Evolutionary conservation across 2,329 filamentous ascomycete species (phyloP), one percentile per base, ranked within the genome.

Genomic region (Cytospora mali): DNA sequence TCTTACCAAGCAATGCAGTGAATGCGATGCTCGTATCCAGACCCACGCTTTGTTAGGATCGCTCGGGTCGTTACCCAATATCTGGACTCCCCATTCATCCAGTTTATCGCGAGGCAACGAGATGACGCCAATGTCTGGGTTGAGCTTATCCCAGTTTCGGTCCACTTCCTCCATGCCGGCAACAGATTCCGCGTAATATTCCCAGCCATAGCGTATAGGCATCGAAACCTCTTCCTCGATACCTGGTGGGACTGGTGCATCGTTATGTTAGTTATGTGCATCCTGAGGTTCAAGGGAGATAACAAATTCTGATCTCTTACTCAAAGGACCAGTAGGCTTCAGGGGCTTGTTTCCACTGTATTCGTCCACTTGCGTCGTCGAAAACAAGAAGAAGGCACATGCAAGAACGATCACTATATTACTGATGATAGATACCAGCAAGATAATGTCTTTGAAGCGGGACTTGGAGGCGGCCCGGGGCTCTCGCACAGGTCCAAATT

Each of bases 1-100:
- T 53, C 51, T 53, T 31, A 53, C 51, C 51, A 53, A 31, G 27
- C 51, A 53, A 29, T 53, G 51, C 10, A 53, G 4, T n/a, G 51
- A 28, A 31, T 53, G 51, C 11, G 23, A 28, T 6, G 51, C 25
- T 31, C 51, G 23, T 31, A 53, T 14, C 27, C 51, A 53, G 27
- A 31, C 27, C 51, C 13, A n/a, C 4, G 51, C 23, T 14, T 18
- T 53, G 23, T 53, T 27, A 4, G 51, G 27, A 29, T 31, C 27
- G 14, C 51, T 53, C 27, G 51, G 51, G 27, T 53, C 23, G 14
- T 29, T 18, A n/a, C 16, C 27, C 23, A 31, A 9, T 29, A n/a
- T n/a, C 23, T 29, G 23, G 18, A 53, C 51, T 29, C 49, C 49
- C 49, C 49, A 52, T 27, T 52, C 18, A 6, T 14, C 27, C 25